Base-by-base conservation (phyloP, 2,329 filamentous ascomycete species). In the Neoscytalidium dimidiatum region DNA sequence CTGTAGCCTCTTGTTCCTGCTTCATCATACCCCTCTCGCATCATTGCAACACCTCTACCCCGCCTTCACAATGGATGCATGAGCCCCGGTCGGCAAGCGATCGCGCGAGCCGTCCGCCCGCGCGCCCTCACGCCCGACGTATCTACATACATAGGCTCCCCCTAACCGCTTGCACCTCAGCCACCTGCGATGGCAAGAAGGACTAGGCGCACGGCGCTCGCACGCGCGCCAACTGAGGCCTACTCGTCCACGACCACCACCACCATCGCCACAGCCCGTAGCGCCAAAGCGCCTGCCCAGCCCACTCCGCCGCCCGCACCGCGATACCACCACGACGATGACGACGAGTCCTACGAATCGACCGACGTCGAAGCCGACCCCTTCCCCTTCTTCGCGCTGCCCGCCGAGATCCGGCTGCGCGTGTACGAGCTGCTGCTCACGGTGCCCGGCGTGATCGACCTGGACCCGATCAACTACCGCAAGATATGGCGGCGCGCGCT, bases 281-380 rank as follows among this genome's bases (percentile, higher is more conserved):
- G 26, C 14, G 33, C 29, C 35, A 35, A 53, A 64, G 51, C 26
- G 21, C 6, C 41, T 28, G 11, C 61, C 23, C 48, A 21, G 31
- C 31, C 29, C 62, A n/a, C 49, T 43, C 33, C 3, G 23, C 48
- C n/a, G 33, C 56, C 21, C 17, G 35, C 44, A n/a, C 33, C 48
- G 21, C 44, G 43, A n/a, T 51, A 43, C 23, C 6, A 3, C 23
- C 26, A 44, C 35, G 14, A 38, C 41, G 0, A 92, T 92, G 64
- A 84, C 80, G 65, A 80, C 85, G 80, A 90, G 66, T 86, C 87
- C 70, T 85, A 94, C 13, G 93, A 81, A 43, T 81, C 87, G 19
- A 43, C 63, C 58, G 46, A 44, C 44, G 17, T 17, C 19, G 58
- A 49, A 1, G 44, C 43, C n/a, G 31, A 68, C 31, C 56, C 77